Conservation (phyloP, 306 rosid species). For the Urtica urens region DNA sequence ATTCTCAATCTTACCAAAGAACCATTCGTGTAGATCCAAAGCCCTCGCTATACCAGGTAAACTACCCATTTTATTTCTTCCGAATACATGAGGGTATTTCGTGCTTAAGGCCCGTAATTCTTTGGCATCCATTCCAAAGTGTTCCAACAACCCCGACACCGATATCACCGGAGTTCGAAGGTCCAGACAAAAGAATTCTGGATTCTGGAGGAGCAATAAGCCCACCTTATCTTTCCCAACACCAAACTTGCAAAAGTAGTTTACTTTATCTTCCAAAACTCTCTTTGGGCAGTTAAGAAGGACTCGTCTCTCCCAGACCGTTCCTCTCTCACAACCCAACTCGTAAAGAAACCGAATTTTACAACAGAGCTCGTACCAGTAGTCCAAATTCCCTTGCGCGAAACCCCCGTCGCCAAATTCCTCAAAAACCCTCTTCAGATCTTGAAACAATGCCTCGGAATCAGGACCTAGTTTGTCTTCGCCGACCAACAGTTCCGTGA, state of each 20-base stretch:
- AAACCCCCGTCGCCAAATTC: slow-evolving; percentile 37
- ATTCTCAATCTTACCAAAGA: slow-evolving; percentile 38
- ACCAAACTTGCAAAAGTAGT: slow-evolving; percentile 49
- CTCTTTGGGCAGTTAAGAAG: slow-evolving; percentile 42
- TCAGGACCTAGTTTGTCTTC: slow-evolving; percentile 16
- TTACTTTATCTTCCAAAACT: slow-evolving; percentile 25
- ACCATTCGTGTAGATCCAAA: slow-evolving; percentile 59
- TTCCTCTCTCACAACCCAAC: slow-evolving; percentile 34
- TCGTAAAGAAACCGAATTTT: slow-evolving; percentile 52
- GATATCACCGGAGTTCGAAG: slow-evolving; percentile 32
- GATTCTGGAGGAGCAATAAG: slow-evolving; percentile 32
- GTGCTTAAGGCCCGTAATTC: slow-evolving; percentile 18
- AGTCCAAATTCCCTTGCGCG: slow-evolving; percentile 51
- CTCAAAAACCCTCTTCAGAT: slow-evolving; percentile 31
- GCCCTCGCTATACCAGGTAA: slow-evolving; percentile 59
- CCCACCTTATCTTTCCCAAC: slow-evolving; percentile 35
- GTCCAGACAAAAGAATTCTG: slow-evolving; percentile 39
- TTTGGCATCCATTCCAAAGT: slow-evolving; percentile 33
- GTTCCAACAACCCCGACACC: slow-evolving; percentile 46
- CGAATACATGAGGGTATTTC: slow-evolving; percentile 39
- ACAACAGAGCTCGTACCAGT: slow-evolving; percentile 42
- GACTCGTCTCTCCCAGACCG: slow-evolving; percentile 25
- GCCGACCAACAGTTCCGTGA: slow-evolving; percentile 40
- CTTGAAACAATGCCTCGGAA: slow-evolving; percentile 31
- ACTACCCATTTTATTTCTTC: slow-evolving; percentile 49